Base-by-base conservation (phyloP, 2,329 filamentous ascomycete genomes). In the Scedosporium minutisporum region DNA sequence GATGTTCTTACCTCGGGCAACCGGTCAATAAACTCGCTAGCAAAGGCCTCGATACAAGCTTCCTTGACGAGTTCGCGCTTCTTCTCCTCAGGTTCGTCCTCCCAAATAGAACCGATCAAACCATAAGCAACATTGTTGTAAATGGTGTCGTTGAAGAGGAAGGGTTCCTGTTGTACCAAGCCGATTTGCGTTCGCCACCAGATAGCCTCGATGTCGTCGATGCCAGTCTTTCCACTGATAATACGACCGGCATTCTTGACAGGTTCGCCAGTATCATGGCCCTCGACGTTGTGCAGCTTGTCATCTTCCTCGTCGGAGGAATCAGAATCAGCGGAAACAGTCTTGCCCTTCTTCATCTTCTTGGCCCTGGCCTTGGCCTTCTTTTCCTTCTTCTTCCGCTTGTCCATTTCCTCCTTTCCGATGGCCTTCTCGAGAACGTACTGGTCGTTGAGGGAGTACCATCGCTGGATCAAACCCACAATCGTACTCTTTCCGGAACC, bases 401-500 rank as follows among this genome's bases (percentile, higher is more conserved):
- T 73, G 58, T 77, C 75, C 66, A 76, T 78, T 68, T 76, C 76
- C 65, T 80, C 76, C 67, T 78, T 76, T 65, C 79, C 79, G 46
- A 79, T 73, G 3, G 78, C 75, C 69, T 80, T 81, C 14, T 77
- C 78, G 29, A 85, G 78, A n/a, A 78, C 67, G 62, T 80, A 74
- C 64, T 85, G 79, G 5, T 81, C 76, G 42, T 80, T 75, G 0
- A 88, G 76, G 2, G 84, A 82, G 69, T 91, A 91, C 86, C 87
- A 91, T 41, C 87, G 77, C 69, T 91, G 85, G 2, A 91, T 76
- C 3, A 92, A 74, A 0, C 86, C 87, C 1, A 91, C 83, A 33
- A 91, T 84, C 0, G 88, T 92, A 59, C 85, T 89, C 71, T 92
- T 92, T 1, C 89, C 89, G 4, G 82, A 87, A 0, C 88, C 88